phyloP scores from a whole-genome alignment of 306 rosid species.

The Gynostemma pentaphyllum region DNA sequence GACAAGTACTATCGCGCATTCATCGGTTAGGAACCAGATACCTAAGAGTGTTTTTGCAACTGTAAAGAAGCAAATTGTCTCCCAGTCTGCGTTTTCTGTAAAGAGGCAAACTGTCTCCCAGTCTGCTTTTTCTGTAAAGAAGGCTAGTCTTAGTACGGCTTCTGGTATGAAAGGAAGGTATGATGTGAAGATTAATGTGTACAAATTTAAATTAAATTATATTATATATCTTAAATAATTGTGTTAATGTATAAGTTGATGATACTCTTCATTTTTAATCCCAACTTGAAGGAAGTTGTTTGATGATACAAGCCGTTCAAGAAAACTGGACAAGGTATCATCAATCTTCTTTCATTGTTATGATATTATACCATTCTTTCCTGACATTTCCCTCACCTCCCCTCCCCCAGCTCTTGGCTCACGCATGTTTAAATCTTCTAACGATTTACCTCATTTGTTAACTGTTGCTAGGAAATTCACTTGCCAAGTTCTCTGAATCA shows the following conservation, averaged over 20 bases:
- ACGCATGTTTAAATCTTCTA: no score
- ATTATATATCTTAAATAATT: background rate
- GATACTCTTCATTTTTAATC: background rate
- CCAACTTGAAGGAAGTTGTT: slow-evolving; percentile 52
- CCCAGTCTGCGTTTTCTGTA: slow-evolving; percentile 26
- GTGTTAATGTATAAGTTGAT: no score
- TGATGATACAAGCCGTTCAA: slow-evolving; percentile 31
- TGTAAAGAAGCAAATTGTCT: slow-evolving; percentile 29
- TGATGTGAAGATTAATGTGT: background rate
- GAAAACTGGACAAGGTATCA: slow-evolving; percentile 56
- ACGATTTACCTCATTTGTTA: background rate
- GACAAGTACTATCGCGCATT: slow-evolving; percentile 14
- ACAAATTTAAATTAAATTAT: background rate
- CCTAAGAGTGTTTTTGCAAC: slow-evolving; percentile 28
- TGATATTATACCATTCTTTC: background rate
- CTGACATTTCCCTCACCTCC: background rate
- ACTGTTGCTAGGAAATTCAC: slow-evolving; percentile 21
- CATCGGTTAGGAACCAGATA: slow-evolving; percentile 29
- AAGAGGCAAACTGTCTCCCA: slow-evolving; percentile 25
- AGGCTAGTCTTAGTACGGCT: slow-evolving; percentile 11
- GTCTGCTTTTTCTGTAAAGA: background rate
- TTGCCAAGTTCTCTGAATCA: slow-evolving; percentile 9
- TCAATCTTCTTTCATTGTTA: background rate
- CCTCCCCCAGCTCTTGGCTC: no score
- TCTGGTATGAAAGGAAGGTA: slow-evolving; percentile 56